A percentile compares a stretch with the other conserved stretches of the same genome.
phyloP scores from a whole-genome alignment of 2,329 filamentous ascomycete species.

The Aspergillus japonicus region DNA sequence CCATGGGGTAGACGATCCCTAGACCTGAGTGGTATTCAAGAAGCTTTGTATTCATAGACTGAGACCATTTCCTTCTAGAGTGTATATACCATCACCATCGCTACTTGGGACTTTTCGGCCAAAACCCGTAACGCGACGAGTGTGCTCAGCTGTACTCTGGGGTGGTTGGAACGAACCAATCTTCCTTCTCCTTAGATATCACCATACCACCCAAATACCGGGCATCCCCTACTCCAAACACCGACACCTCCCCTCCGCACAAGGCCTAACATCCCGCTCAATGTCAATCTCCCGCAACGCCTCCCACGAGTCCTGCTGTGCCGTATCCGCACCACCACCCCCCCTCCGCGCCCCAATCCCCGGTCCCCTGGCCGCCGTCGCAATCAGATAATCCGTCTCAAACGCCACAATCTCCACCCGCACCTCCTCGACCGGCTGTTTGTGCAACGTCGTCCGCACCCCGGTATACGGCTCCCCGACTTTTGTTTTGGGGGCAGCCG shows the following conservation, averaged over 20 bases:
- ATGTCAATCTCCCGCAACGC: slow-evolving; percentile 47
- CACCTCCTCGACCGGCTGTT: slow-evolving; percentile 51
- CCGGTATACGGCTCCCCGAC: slow-evolving; percentile 39
- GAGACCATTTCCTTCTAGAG: slow-evolving; percentile 1
- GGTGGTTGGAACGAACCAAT: too few species aligned
- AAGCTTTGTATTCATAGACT: not conserved
- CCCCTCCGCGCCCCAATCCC: slow-evolving; percentile 25
- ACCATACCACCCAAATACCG: too few species aligned
- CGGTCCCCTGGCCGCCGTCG: slow-evolving; percentile 51
- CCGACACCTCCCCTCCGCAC: slow-evolving; percentile 40
- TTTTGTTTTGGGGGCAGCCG: slow-evolving; percentile 15
- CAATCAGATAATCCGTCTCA: slow-evolving; percentile 59
- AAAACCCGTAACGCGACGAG: too few species aligned
- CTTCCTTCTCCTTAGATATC: too few species aligned
- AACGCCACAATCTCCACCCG: slow-evolving; percentile 59
- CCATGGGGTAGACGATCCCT: not conserved
- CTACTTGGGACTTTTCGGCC: not conserved
- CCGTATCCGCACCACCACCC: not conserved
- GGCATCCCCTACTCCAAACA: slow-evolving; percentile 24
- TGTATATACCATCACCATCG: slow-evolving; percentile 4
- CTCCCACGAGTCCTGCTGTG: slow-evolving; percentile 34
- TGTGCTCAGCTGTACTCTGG: too few species aligned
- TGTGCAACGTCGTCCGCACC: slow-evolving; percentile 52
- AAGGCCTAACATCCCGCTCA: slow-evolving; percentile 45
- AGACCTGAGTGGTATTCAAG: not conserved